phyloP scores from a whole-genome alignment of 352 stramenopile genomes.

The Phytophthora vignae region DNA sequence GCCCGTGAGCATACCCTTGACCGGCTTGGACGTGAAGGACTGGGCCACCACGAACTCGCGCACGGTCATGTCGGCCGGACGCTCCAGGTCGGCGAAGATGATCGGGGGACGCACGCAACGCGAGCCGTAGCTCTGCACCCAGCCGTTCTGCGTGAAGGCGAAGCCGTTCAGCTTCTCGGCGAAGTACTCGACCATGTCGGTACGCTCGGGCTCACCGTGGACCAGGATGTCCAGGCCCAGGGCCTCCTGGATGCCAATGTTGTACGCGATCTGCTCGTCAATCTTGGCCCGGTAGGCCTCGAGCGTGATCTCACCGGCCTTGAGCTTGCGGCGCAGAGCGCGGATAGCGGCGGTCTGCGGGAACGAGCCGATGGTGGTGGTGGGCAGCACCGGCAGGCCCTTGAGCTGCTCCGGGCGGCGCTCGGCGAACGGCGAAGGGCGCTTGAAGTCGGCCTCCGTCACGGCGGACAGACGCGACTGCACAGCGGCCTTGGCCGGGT shows the following conservation, averaged over 20 bases:
- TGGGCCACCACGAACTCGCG: conserved; percentile 93
- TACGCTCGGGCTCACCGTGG: conserved; percentile 94
- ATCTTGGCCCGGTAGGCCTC: conserved; percentile 88
- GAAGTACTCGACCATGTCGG: conserved; percentile 97
- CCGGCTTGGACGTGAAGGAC: conserved; percentile 89
- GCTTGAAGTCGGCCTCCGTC: conserved; percentile 79
- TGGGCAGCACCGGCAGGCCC: conserved; percentile 84
- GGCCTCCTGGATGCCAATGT: conserved; percentile 92
- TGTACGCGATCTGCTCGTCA: conserved; percentile 93
- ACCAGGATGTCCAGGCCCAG: conserved; percentile 94
- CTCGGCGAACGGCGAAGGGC: conserved; percentile 81
- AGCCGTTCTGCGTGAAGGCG: conserved; percentile 93
- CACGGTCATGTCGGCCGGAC: conserved; percentile 89
- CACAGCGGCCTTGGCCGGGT: conserved; percentile 75
- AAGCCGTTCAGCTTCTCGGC: conserved; percentile 94
- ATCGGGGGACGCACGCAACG: conserved; percentile 93
- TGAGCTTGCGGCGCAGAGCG: conserved; percentile 79
- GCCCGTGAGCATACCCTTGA: conserved; percentile 96
- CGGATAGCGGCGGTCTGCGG: conserved; percentile 93
- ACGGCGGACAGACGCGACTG: conserved; percentile 68
- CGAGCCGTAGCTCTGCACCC: conserved; percentile 95
- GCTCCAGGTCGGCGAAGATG: conserved; percentile 91
- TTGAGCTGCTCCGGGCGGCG: conserved; percentile 78
- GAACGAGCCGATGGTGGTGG: conserved; percentile 95
- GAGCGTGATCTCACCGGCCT: conserved; percentile 79